These are phyloP conservation scores for Spathaspora boniae DNA, from an alignment of 805 yeast genomes.

Conservation along the genomic window DNA sequence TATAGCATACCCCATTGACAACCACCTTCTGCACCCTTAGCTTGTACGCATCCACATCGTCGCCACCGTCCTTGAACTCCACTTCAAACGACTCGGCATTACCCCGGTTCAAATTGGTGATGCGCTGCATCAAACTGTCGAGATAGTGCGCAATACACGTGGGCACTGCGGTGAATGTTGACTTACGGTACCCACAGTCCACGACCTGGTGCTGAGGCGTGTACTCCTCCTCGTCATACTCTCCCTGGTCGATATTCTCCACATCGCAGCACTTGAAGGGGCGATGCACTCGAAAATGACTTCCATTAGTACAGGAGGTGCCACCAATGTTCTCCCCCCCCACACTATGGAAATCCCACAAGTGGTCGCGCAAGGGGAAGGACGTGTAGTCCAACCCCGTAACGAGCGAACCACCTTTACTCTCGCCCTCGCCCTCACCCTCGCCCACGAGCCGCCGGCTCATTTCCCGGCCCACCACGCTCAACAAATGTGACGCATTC, in stretches of 20 bases:
- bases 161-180: slow-evolving; percentile 3
- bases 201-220: slow-evolving; percentile 10
- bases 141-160: slow-evolving; percentile 32
- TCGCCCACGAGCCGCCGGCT: slow-evolving; percentile 25
- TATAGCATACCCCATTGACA: slow-evolving; percentile 33
- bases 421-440: too few relatives aligned
- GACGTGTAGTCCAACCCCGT: slow-evolving; percentile 12
- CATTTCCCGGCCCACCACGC: slow-evolving; percentile 46
- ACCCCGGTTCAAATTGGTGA: slow-evolving; percentile 36
- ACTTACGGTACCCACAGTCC: slow-evolving; percentile 5
- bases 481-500: slow-evolving; percentile 55
- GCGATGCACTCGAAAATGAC: too few relatives aligned
- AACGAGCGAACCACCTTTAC: too few relatives aligned
- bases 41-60: slow-evolving; percentile 8
- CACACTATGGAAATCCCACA: slow-evolving; percentile 38
- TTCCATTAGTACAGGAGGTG: slow-evolving; percentile 5
- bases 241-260: slow-evolving; percentile 33
- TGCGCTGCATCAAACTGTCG: slow-evolving; percentile 27
- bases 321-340: not conserved
- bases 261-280: slow-evolving; percentile 34
- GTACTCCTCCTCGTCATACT: slow-evolving; percentile 33
- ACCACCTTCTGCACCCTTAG: slow-evolving; percentile 22
- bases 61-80: slow-evolving; percentile 35
- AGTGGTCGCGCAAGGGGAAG: slow-evolving; percentile 18
- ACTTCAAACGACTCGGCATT: slow-evolving; percentile 37